Evolutionary conservation across 179 eudicot genomes (phyloP).

Genomic region (Amaranthus tricolor): DNA sequence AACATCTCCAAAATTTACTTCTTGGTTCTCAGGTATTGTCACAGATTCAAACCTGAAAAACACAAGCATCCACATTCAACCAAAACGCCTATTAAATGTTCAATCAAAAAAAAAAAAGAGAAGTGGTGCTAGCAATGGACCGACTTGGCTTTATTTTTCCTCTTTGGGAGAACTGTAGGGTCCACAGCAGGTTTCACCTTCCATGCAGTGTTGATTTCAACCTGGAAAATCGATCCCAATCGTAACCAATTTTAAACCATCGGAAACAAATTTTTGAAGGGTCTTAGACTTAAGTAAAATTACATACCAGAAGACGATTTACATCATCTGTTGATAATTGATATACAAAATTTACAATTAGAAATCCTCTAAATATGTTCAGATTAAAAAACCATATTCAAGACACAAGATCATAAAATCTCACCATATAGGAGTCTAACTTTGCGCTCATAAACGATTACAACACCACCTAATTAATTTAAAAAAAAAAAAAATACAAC

Average conservation of each 20-base stretch:
- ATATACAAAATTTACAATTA: slow-evolving; percentile 7
- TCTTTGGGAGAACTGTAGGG: slow-evolving; percentile 80
- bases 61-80: slow-evolving; percentile 4
- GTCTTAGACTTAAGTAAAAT: background rate
- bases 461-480: slow-evolving; percentile 70
- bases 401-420: background rate
- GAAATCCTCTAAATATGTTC: too few relatives aligned
- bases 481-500: background rate
- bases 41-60: slow-evolving; percentile 68
- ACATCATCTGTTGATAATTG: slow-evolving; percentile 64
- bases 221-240: slow-evolving; percentile 31
- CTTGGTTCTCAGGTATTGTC: slow-evolving; percentile 63
- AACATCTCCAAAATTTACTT: slow-evolving; percentile 52
- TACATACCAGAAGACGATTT: slow-evolving; percentile 78
- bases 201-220: slow-evolving; percentile 92
- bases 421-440: slow-evolving; percentile 77
- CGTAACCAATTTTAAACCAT: background rate
- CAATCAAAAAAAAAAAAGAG: background rate
- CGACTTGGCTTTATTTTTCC: slow-evolving; percentile 84
- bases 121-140: slow-evolving; percentile 12
- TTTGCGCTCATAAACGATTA: slow-evolving; percentile 88
- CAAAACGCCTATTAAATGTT: slow-evolving; percentile 1
- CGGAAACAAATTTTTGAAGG: background rate
- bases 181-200: slow-evolving; percentile 65
- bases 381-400: background rate